Evolutionary conservation across 2,329 filamentous ascomycete genomes (phyloP), one percentile per base, ranked within the genome.

Genomic region (Fusarium temperatum): DNA sequence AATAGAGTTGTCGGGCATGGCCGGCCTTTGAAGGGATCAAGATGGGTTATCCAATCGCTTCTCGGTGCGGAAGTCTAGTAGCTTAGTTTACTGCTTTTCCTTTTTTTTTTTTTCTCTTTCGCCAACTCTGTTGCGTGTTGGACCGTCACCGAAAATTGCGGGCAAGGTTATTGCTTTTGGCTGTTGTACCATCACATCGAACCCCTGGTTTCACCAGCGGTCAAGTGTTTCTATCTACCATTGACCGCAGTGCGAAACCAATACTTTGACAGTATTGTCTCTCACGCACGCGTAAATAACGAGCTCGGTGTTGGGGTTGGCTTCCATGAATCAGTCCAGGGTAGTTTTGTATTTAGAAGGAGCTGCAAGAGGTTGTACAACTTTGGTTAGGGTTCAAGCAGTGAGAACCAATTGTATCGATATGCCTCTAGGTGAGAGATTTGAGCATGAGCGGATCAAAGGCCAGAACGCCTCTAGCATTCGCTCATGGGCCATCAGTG

Each of bases 1-100:
- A 70, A 72, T 75, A 56, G 64, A 63, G 53, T 47, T 48, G 55
- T n/a, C 38, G 76, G 76, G 76, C 47, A 69, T 75, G 74, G 64
- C 76, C 70, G 76, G 75, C 51, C 45, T 60, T 41, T 45, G 36
- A 42, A 45, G 24, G 45, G 39, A 53, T 39, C 47, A 53, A 62
- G 55, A 61, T 50, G 45, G 28, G 14, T 30, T 63, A 47, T 70
- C 54, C 55, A 70, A 48, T 69, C 38, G 39, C 59, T 59, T 55
- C 63, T 67, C 24, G 30, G 30, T 48, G 26, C 41, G n/a, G 35
- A 36, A 66, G 24, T 30, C 50, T 51, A 57, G 30, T 44, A 44
- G 39, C 38, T 57, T 39, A 53, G 17, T n/a, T 22, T 41, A 35
- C 35, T 41, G 11, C 39, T 26, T 55, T 74, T 75, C 55, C 30